Percentiles rank a stretch among this genome's conserved stretches.
Conservation (phyloP, 2,329 filamentous ascomycete species). For the Paradendryphiella salina region DNA sequence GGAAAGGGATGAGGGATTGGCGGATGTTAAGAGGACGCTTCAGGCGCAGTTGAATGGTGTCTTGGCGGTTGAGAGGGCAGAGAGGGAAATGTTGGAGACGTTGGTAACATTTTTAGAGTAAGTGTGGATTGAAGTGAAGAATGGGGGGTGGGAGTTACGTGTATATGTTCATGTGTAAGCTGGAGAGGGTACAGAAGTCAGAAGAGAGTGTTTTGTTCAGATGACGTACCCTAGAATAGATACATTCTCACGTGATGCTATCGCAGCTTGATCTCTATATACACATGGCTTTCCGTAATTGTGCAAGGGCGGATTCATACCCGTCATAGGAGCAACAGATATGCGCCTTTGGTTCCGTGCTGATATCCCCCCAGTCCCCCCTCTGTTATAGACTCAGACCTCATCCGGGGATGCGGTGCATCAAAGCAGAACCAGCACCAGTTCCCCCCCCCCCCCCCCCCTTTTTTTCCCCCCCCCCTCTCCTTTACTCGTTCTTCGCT, state of each 20-base stretch:
- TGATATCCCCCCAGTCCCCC: too few relatives aligned
- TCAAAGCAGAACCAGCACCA: too few relatives aligned
- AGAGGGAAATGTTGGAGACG: constrained; percentile 68
- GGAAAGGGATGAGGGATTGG: constrained; percentile 68
- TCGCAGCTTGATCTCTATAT: not conserved
- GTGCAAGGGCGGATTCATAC: not conserved
- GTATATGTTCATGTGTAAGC: not conserved
- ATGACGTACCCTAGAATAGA: not conserved
- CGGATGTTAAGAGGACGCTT: constrained; percentile 67
- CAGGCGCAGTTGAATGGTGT: constrained; percentile 68
- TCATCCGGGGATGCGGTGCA: too few relatives aligned
- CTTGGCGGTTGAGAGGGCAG: constrained; percentile 54
- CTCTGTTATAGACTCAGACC: too few relatives aligned
- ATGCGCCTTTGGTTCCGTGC: too few relatives aligned
- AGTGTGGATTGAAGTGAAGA: not conserved
- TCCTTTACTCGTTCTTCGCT: not conserved
- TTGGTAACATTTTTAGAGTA: constrained; percentile 48
- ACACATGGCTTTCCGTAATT: not conserved
- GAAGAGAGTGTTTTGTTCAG: too few relatives aligned
- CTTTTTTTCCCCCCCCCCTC: not conserved
- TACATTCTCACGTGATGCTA: not conserved
- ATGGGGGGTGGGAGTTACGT: not conserved
- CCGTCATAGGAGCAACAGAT: not conserved
- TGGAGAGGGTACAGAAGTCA: not conserved
- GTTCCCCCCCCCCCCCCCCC: not conserved